Conservation (phyloP, 2,329 filamentous ascomycete species). For the Sporothrix dimorphospora region DNA sequence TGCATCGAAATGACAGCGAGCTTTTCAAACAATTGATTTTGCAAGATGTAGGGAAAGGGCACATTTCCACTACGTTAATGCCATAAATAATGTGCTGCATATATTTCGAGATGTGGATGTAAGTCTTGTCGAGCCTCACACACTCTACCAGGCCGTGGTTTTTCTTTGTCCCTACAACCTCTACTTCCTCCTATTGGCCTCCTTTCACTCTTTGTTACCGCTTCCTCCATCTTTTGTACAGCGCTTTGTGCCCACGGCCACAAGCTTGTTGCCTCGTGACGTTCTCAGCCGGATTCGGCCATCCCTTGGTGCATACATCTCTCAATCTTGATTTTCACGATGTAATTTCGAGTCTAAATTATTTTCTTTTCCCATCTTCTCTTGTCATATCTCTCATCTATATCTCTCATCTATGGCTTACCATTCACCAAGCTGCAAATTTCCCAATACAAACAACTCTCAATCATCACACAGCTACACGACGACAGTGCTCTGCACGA, state of each 20-base stretch:
- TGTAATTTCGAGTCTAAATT: no score
- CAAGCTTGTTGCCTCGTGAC: neutral
- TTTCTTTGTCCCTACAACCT: neutral
- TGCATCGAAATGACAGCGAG: no score
- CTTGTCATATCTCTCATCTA: no score
- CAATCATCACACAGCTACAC: neutral
- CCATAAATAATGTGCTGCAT: no score
- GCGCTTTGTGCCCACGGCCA: neutral
- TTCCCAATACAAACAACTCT: neutral
- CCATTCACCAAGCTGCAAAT: neutral
- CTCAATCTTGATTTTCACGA: no score
- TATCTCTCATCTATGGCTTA: no score
- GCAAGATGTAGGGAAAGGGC: no score
- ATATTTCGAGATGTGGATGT: neutral
- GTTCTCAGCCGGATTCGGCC: neutral
- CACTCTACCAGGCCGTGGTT: neutral
- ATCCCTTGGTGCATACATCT: neutral
- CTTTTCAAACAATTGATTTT: no score
- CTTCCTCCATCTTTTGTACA: neutral
- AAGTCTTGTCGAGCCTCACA: neutral
- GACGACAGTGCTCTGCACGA: neutral
- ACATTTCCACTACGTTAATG: no score
- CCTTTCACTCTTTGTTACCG: neutral
- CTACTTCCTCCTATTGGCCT: neutral
- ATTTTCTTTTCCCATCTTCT: no score